Percentiles rank a stretch among this genome's conserved stretches.
phyloP scores from a whole-genome alignment of 257 asterid genomes.

The Haberlea rhodopensis region DNA sequence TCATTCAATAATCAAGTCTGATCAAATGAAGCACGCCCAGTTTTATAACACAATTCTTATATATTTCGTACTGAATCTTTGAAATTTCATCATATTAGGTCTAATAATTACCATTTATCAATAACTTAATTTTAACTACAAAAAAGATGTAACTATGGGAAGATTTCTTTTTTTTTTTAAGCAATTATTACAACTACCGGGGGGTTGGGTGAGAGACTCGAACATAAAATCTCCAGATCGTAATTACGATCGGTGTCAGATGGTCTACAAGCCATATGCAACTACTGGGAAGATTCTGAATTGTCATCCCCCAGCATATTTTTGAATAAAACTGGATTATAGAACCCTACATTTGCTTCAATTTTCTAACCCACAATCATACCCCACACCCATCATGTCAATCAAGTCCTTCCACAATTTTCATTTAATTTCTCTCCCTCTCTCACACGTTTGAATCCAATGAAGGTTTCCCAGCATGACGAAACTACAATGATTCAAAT shows the following conservation, averaged over 20 bases:
- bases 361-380: constrained; percentile 39
- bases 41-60: background rate
- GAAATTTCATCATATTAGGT: background rate
- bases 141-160: background rate
- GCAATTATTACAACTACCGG: too few species aligned
- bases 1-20: constrained; percentile 28
- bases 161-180: too few species aligned
- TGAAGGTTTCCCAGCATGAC: background rate
- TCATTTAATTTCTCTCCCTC: constrained; percentile 31
- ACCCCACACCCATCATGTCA: constrained; percentile 61
- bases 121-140: background rate
- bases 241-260: too few species aligned
- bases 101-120: background rate
- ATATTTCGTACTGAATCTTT: background rate
- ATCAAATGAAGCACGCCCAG: constrained; percentile 29
- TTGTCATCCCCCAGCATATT: constrained; percentile 7
- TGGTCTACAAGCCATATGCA: too few species aligned
- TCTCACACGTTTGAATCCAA: constrained; percentile 19
- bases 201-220: too few species aligned
- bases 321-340: constrained; percentile 24
- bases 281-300: too few species aligned
- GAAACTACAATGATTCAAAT: constrained; percentile 19
- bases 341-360: constrained; percentile 47
- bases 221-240: too few species aligned
- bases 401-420: constrained; percentile 47